Evolutionary conservation across 176 grass and related monocot genomes (phyloP), one percentile per base, ranked within the genome.

Genomic region (Carex cristatella): DNA sequence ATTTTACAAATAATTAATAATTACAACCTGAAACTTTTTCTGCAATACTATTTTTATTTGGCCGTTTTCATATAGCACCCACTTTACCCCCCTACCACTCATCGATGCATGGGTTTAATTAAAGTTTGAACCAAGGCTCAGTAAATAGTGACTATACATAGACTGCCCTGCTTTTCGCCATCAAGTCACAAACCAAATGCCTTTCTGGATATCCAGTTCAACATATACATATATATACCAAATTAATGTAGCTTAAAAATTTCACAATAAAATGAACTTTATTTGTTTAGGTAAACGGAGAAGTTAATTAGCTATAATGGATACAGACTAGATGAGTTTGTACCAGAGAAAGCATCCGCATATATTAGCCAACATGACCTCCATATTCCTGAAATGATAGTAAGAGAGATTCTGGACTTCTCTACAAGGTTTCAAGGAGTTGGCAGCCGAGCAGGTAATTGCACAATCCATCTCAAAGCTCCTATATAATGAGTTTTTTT

Each of bases 381-480:
- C 1, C 86, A 94, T 69, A 87, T 86, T 53, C 75, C 88, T 6
- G 90, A 94, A 70, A 94, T 94, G 92, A 94, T 88, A 0, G 90
- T 94, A 14, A 90, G 88, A 62, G 90, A 94, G 65, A 90, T 56
- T 10, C 48, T 94, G 28, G 86, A 94, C 79, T 92, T 92, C 60
- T 86, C 93, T 10, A 88, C 93, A 76, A 83, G 93, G 78, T 89
- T 92, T 74, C 93, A 93, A 87, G 86, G 91, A 38, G 86, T 90
- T 58, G 91, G 91, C 13, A 77, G 59, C 60, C 87, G 86, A 90
- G 80, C 80, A 59, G 91, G 91, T 93, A 89, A 78, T 44, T 32
- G 86, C 69, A 3, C 83, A 5, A 81, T 84, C 62, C 6, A 10
- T 65, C n/a, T 65, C 48, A 10, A 48, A 48, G 4, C 19, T 65